Percentiles rank a stretch among this genome's conserved stretches.
Evolutionary conservation across 23 red algal species (phyloP).

Genomic region (Cyanidium caldarium): DNA sequence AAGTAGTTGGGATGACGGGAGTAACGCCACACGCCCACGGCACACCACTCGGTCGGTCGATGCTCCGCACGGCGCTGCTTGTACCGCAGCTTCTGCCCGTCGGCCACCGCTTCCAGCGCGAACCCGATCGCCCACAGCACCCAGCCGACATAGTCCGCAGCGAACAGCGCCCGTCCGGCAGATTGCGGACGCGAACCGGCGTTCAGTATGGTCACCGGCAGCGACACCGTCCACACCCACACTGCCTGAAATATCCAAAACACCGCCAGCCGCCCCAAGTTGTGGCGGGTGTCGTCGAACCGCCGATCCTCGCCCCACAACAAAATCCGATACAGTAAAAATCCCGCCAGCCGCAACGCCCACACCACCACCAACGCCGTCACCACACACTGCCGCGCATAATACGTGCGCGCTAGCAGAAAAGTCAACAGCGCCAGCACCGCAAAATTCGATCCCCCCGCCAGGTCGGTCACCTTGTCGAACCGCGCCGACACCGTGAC

Average conservation of each 20-base stretch:
- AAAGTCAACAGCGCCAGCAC: slow-evolving; percentile 53
- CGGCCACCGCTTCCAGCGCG: slow-evolving; percentile 61
- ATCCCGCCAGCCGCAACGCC: slow-evolving; percentile 50
- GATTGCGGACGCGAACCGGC: background rate
- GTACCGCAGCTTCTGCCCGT: slow-evolving; percentile 63
- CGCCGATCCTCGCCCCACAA: slow-evolving; percentile 72
- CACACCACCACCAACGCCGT: slow-evolving; percentile 42
- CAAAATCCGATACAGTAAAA: slow-evolving; percentile 69
- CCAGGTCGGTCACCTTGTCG: slow-evolving; percentile 94
- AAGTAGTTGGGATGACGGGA: slow-evolving; percentile 95
- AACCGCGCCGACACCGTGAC: slow-evolving; percentile 43
- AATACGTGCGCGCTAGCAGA: slow-evolving; percentile 21
- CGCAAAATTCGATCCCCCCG: slow-evolving; percentile 69
- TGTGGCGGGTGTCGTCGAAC: slow-evolving; percentile 59
- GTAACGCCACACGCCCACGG: slow-evolving; percentile 60
- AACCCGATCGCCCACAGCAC: slow-evolving; percentile 40
- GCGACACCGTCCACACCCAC: slow-evolving; percentile 71
- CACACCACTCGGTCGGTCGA: slow-evolving; percentile 23
- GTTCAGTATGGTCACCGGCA: slow-evolving; percentile 56
- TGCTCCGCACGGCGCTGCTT: slow-evolving; percentile 7
- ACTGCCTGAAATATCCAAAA: slow-evolving; percentile 82
- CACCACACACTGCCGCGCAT: slow-evolving; percentile 39
- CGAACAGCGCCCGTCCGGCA: slow-evolving; percentile 14
- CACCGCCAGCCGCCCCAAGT: slow-evolving; percentile 21
- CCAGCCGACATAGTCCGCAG: slow-evolving; percentile 67